phyloP scores from a whole-genome alignment of 2,329 filamentous ascomycete species.

The Lasiodiplodia sp. region DNA sequence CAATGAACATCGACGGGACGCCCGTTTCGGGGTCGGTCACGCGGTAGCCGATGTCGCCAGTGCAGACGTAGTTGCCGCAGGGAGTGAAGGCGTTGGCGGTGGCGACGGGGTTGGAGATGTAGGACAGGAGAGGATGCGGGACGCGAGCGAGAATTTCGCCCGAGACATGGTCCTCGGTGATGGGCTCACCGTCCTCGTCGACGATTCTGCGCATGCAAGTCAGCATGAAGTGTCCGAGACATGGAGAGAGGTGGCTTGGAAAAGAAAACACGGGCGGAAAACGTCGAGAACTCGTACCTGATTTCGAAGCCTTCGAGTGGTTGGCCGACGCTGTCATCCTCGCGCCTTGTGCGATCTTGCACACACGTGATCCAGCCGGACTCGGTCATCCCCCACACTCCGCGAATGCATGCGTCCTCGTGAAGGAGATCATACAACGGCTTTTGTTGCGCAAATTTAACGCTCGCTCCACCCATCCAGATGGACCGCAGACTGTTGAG shows the following conservation, averaged over 20 bases:
- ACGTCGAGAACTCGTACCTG: not conserved
- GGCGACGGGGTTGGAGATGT: slow-evolving; percentile 28
- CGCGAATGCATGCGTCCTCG: slow-evolving; percentile 51
- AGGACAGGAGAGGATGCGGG: slow-evolving; percentile 24
- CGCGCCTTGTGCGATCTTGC: slow-evolving; percentile 16
- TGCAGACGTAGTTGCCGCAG: slow-evolving; percentile 32
- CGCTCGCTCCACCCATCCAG: slow-evolving; percentile 56
- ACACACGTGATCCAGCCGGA: slow-evolving; percentile 49
- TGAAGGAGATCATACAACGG: slow-evolving; percentile 54
- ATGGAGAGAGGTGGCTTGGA: not conserved
- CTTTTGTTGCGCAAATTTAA: slow-evolving; percentile 22
- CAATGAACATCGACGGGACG: slow-evolving; percentile 39
- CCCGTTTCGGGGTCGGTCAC: slow-evolving; percentile 4
- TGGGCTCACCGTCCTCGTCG: not conserved
- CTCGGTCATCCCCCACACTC: slow-evolving; percentile 65
- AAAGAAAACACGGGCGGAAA: not conserved
- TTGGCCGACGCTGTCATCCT: slow-evolving; percentile 29
- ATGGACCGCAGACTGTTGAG: slow-evolving; percentile 54
- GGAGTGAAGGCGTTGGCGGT: slow-evolving; percentile 33
- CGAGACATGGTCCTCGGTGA: not conserved
- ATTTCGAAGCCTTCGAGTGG: slow-evolving; percentile 24
- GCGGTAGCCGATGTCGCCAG: slow-evolving; percentile 31
- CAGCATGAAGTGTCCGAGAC: not conserved
- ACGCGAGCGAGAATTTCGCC: slow-evolving; percentile 12
- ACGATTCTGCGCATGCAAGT: slow-evolving; percentile 5